A percentile compares a stretch with the other conserved stretches of the same genome.
These are phyloP conservation scores for Kingdonia uniflora DNA, from an alignment of 164 flowering plant genomes.

Conservation along the genomic window DNA sequence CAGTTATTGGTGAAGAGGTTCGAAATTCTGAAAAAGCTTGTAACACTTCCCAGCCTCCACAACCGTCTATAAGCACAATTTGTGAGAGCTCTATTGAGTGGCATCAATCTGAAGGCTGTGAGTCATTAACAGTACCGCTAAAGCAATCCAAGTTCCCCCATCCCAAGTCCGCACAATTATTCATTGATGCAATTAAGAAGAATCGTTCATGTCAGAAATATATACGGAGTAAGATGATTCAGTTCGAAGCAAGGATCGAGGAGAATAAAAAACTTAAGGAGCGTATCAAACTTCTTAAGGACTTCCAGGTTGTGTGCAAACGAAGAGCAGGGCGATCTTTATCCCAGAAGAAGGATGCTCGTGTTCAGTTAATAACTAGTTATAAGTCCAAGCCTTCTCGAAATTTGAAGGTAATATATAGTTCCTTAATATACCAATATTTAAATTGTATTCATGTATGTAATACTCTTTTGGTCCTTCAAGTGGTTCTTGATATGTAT, in stretches of 20 bases:
- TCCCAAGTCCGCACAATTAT: conserved; percentile 46
- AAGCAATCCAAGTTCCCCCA: conserved; percentile 39
- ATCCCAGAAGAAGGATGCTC: conserved; percentile 57
- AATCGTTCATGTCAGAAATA: conserved; percentile 73
- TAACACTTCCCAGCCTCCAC: conserved; percentile 10
- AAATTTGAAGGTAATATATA: conserved; percentile 28
- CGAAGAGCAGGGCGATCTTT: conserved; percentile 42
- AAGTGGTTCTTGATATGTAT: no score
- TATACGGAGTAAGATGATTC: conserved; percentile 51
- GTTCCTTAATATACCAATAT: no score
- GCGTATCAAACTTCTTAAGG: conserved; percentile 51
- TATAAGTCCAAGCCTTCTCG: conserved; percentile 22
- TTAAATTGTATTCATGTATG: no score
- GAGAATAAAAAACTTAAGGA: conserved; percentile 51
- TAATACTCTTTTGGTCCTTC: neutral
- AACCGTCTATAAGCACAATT: conserved; percentile 8
- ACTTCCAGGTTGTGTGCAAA: conserved; percentile 58
- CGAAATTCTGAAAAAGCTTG: conserved; percentile 29
- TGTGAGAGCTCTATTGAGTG: conserved; percentile 15
- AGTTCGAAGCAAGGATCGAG: conserved; percentile 69
- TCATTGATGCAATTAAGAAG: conserved; percentile 80
- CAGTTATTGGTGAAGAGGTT: conserved; percentile 26
- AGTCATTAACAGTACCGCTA: conserved; percentile 15
- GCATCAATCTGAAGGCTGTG: conserved; percentile 18
- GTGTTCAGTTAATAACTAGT: conserved; percentile 51